Conservation (phyloP, 1,139 yeast species). For the Diutina pseudorugosa region DNA sequence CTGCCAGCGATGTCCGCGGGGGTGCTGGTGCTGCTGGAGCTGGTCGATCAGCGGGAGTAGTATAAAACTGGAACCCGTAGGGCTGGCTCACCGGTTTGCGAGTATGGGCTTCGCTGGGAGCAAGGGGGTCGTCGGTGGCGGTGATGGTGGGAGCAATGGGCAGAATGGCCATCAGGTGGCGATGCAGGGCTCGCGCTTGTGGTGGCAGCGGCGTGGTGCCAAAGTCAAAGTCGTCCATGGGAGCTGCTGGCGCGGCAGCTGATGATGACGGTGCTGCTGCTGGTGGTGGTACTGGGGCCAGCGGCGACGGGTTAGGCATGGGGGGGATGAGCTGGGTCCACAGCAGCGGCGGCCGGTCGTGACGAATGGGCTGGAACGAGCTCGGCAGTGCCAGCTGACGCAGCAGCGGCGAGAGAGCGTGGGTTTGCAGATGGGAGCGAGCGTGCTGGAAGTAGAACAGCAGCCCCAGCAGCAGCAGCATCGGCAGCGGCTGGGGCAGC, state of each 20-base stretch:
- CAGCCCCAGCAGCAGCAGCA: constrained; percentile 4
- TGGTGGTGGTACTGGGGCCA: neutral
- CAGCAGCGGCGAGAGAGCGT: constrained; percentile 1
- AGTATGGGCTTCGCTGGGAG: neutral
- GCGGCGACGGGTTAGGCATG: constrained; percentile 1
- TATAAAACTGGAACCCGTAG: constrained; percentile 1
- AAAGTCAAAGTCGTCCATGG: constrained; percentile 1
- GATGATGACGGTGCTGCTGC: neutral
- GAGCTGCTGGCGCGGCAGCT: no score
- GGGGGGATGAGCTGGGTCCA: constrained; percentile 3
- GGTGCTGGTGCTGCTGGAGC: neutral
- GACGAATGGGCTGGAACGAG: constrained; percentile 2
- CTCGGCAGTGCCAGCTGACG: neutral
- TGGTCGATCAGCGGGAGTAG: neutral
- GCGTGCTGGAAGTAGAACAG: constrained; percentile 2
- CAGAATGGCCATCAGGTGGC: constrained; percentile 3
- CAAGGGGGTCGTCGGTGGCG: neutral
- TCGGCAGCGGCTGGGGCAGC: constrained; percentile 3
- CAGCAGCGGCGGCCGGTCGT: constrained; percentile 3
- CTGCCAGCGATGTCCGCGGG: neutral
- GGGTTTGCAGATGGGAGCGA: neutral
- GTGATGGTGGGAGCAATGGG: neutral
- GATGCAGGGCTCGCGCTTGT: neutral
- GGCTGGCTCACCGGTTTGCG: neutral
- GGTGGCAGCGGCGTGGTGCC: neutral